These are phyloP conservation scores for Miscanthus sacchariflorus DNA, from an alignment of 202 grass and related monocot genomes.

Conservation along the genomic window DNA sequence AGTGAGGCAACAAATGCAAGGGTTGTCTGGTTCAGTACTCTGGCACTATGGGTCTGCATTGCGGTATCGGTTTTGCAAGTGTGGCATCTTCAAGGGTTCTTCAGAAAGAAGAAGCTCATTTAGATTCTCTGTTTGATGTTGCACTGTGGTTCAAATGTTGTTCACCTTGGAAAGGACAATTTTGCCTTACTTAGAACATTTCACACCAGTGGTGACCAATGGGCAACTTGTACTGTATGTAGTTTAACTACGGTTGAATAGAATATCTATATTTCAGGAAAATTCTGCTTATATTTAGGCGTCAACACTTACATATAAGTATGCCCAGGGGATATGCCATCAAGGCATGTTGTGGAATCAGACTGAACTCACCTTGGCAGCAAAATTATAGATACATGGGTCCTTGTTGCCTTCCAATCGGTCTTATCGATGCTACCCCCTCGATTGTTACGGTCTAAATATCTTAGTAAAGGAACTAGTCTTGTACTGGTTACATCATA, in stretches of 20 bases:
- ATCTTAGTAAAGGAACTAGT: neutral
- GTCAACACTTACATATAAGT: neutral
- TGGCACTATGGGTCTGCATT: slow-evolving; percentile 81
- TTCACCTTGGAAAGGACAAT: slow-evolving; percentile 17
- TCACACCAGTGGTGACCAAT: neutral
- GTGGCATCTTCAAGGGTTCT: slow-evolving; percentile 86
- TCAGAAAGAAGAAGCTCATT: slow-evolving; percentile 96
- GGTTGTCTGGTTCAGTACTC: slow-evolving; percentile 84
- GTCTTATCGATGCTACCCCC: neutral
- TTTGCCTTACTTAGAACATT: slow-evolving; percentile 32
- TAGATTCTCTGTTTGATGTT: slow-evolving; percentile 49
- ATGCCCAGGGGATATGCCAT: neutral
- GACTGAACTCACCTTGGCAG: neutral
- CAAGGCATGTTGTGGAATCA: slow-evolving; percentile 9
- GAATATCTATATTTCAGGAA: neutral
- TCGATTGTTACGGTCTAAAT: neutral
- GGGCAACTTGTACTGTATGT: slow-evolving; percentile 38
- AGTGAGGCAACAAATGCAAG: slow-evolving; percentile 84
- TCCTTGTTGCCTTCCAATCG: slow-evolving; percentile 12
- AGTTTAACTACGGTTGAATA: slow-evolving; percentile 6
- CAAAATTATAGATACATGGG: neutral
- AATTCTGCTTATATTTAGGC: neutral
- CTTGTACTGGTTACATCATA: neutral
- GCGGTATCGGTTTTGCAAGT: slow-evolving; percentile 70
- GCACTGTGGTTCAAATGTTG: slow-evolving; percentile 34